These are phyloP conservation scores for Solidago caesia DNA, from an alignment of 129 eudicot genomes.

Conservation along the genomic window DNA sequence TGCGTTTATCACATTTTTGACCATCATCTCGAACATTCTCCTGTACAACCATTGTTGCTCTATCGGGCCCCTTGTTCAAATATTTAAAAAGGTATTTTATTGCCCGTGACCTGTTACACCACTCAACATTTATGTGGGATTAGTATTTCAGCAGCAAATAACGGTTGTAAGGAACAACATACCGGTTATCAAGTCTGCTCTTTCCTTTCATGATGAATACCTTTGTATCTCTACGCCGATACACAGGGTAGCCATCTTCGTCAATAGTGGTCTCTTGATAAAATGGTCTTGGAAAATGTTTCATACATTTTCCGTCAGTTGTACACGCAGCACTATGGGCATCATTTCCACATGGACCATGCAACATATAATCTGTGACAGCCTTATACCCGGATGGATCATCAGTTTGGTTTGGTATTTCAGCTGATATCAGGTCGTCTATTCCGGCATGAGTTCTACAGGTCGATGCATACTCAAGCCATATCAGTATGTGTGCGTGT, in stretches of 20 bases:
- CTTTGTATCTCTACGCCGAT: too few species aligned
- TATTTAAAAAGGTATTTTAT: too few species aligned
- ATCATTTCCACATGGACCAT: not conserved
- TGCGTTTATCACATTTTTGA: too few species aligned
- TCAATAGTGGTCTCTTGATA: not conserved
- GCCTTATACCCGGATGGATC: not conserved
- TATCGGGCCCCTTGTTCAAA: too few species aligned
- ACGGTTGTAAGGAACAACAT: not conserved
- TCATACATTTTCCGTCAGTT: too few species aligned
- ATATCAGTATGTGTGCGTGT: not conserved
- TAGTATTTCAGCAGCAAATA: too few species aligned
- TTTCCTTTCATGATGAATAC: not conserved
- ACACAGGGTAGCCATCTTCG: not conserved
- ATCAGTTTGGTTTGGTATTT: not conserved
- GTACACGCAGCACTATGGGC: not conserved
- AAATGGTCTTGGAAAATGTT: too few species aligned
- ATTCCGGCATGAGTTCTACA: not conserved
- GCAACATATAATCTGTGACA: not conserved
- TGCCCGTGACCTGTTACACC: too few species aligned
- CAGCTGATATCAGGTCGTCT: not conserved
- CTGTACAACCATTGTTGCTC: too few species aligned
- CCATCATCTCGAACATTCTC: too few species aligned
- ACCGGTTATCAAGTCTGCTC: not conserved
- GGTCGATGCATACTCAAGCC: not conserved
- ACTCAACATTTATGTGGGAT: too few species aligned